These are phyloP conservation scores for Barbatosphaeria neglecta DNA, from an alignment of 495 filamentous ascomycete species.

Conservation along the genomic window DNA sequence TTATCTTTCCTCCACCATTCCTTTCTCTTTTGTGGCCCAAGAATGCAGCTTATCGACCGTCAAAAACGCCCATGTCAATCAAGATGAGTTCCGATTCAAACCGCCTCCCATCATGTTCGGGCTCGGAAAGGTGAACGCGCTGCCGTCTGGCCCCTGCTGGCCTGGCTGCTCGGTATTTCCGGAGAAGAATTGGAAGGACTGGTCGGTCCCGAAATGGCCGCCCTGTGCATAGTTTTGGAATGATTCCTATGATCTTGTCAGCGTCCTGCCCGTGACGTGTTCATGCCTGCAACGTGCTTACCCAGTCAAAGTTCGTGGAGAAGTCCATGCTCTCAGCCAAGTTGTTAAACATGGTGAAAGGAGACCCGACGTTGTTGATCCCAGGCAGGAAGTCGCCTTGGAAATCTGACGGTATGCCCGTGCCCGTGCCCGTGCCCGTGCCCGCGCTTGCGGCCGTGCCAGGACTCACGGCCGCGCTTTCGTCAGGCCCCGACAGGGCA, in stretches of 20 bases:
- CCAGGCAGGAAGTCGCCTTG: conserved; percentile 43
- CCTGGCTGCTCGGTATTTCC: conserved; percentile 24
- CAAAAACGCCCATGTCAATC: no score
- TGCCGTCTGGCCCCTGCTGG: no score
- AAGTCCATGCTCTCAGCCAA: conserved; percentile 37
- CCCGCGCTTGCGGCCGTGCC: no score
- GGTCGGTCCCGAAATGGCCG: conserved; percentile 32
- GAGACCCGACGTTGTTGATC: conserved; percentile 39
- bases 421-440: conserved; percentile 14
- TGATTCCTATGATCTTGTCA: conserved; percentile 21
- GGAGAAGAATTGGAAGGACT: conserved; percentile 36
- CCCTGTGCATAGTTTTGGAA: conserved; percentile 40
- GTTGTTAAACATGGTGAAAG: conserved; percentile 38
- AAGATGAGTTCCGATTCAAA: no score
- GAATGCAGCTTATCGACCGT: no score
- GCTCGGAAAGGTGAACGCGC: no score
- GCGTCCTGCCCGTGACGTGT: conserved; percentile 1
- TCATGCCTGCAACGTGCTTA: conserved; percentile 24
- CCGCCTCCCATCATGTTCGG: no score
- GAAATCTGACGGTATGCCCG: conserved; percentile 31
- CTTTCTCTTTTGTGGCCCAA: no score
- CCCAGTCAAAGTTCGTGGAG: conserved; percentile 62
- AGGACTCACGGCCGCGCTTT: conserved; percentile 12
- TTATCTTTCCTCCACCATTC: no score
- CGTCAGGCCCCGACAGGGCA: conserved; percentile 9